A percentile compares a stretch with the other conserved stretches of the same genome.
Evolutionary conservation across 2,329 filamentous ascomycete genomes (phyloP).

Genomic region (Colletotrichum costaricense): DNA sequence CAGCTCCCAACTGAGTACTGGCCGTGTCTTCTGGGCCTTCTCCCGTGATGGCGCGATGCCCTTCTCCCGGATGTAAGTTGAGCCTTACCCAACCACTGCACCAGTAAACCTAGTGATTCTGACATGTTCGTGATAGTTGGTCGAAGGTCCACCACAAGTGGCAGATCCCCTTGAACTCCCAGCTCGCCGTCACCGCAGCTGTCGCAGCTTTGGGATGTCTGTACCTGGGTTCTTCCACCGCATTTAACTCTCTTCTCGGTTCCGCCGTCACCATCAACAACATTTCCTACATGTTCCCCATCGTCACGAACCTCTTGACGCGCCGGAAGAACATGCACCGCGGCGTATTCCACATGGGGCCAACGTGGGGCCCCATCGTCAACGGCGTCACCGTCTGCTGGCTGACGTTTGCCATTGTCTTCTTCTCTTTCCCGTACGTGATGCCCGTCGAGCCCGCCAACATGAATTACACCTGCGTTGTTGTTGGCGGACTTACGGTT

Average conservation of each 20-base stretch:
- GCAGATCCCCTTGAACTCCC: conserved; percentile 52
- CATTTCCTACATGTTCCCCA: conserved; percentile 57
- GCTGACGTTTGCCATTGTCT: conserved; percentile 54
- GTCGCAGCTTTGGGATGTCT: conserved; percentile 53
- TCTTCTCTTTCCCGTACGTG: conserved; percentile 57
- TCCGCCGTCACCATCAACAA: conserved; percentile 56
- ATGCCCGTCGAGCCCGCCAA: conserved; percentile 51
- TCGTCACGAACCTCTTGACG: conserved; percentile 55
- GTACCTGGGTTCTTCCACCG: conserved; percentile 55
- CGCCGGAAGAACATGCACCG: conserved; percentile 51
- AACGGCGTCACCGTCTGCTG: conserved; percentile 51
- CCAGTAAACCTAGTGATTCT: neutral
- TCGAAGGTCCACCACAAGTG: conserved; percentile 47
- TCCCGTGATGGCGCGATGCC: conserved; percentile 56
- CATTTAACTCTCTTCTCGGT: conserved; percentile 55
- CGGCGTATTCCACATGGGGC: conserved; percentile 52
- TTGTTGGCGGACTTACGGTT: conserved; percentile 52
- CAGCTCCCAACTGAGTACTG: conserved; percentile 48
- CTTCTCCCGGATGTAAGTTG: conserved; percentile 43
- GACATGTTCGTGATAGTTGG: conserved; percentile 41
- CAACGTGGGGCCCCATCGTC: conserved; percentile 44
- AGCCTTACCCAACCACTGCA: conserved; percentile 36
- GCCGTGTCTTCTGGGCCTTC: conserved; percentile 54
- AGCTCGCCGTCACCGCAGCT: conserved; percentile 46
- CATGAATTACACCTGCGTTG: conserved; percentile 62